phyloP scores from a whole-genome alignment of 208 protist genomes.

The Leishmania martiniquensis region DNA sequence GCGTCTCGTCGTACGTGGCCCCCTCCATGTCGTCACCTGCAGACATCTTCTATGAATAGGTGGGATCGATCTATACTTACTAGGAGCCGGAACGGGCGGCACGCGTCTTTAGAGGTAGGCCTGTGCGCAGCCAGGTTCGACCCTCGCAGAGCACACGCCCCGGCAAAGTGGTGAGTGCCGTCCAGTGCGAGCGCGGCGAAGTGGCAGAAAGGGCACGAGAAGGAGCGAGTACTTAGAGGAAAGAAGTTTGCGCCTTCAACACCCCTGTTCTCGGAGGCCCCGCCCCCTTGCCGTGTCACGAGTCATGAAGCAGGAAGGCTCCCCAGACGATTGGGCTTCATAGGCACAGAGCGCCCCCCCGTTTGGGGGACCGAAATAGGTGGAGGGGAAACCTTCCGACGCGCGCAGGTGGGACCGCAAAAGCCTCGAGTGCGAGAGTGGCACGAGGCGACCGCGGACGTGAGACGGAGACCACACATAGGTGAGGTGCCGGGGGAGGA shows the following conservation, averaged over 20 bases:
- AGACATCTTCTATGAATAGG: slow-evolving; percentile 8
- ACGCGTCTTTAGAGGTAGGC: not conserved
- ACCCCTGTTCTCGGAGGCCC: not conserved
- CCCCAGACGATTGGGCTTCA: not conserved
- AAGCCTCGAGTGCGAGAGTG: not conserved
- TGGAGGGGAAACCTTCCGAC: not conserved
- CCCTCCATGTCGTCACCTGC: not conserved
- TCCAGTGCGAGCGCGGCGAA: not conserved
- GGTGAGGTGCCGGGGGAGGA: not conserved
- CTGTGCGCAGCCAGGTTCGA: not conserved
- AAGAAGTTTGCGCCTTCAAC: not conserved
- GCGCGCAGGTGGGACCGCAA: not conserved
- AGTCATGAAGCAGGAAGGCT: not conserved
- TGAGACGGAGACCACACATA: not conserved
- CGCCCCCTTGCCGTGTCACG: not conserved
- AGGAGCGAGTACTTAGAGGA: not conserved
- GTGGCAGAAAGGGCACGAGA: not conserved
- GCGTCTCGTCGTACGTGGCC: slow-evolving; percentile 8
- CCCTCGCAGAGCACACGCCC: not conserved
- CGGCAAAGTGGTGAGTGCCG: not conserved
- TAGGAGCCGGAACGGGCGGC: not conserved
- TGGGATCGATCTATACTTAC: not conserved
- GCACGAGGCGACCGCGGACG: not conserved
- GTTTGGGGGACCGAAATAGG: too few relatives aligned
- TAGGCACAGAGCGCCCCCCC: not conserved